Conservation (phyloP, 139 green algal species). For the Spirogloea muscicola region DNA sequence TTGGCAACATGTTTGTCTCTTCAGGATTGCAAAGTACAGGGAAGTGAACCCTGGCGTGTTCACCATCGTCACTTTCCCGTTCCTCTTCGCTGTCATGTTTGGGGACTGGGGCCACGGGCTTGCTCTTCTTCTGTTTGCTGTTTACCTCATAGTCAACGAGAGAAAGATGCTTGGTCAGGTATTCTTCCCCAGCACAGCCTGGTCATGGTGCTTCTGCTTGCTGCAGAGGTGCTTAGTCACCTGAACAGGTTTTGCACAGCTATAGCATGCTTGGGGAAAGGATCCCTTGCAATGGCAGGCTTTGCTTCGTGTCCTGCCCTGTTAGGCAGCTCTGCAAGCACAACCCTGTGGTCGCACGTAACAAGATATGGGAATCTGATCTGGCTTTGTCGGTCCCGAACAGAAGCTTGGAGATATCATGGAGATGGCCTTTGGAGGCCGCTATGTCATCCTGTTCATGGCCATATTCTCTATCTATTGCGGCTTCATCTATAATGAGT, state of each 20-base stretch:
- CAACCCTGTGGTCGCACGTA: no score
- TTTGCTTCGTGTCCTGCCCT: no score
- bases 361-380: no score
- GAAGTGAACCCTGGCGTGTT: constrained; percentile 93
- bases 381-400: neutral
- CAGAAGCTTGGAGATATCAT: constrained; percentile 77
- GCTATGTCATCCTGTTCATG: constrained; percentile 97
- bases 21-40: constrained; percentile 77
- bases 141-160: constrained; percentile 79
- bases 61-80: constrained; percentile 97
- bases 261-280: no score
- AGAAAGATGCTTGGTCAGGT: constrained; percentile 58
- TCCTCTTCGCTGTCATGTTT: constrained; percentile 99
- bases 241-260: no score
- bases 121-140: constrained; percentile 76
- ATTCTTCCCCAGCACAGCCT: constrained; percentile 46
- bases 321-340: no score
- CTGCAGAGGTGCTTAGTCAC: no score
- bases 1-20: constrained; percentile 8
- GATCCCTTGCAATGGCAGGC: no score
- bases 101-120: constrained; percentile 92
- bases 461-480: constrained; percentile 93
- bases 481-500: constrained; percentile 96
- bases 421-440: constrained; percentile 85
- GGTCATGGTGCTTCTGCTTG: no score